A percentile compares a stretch with the other conserved stretches of the same genome.
Evolutionary conservation across 345 rosid genomes (phyloP).

Genomic region (Populus deltoides): DNA sequence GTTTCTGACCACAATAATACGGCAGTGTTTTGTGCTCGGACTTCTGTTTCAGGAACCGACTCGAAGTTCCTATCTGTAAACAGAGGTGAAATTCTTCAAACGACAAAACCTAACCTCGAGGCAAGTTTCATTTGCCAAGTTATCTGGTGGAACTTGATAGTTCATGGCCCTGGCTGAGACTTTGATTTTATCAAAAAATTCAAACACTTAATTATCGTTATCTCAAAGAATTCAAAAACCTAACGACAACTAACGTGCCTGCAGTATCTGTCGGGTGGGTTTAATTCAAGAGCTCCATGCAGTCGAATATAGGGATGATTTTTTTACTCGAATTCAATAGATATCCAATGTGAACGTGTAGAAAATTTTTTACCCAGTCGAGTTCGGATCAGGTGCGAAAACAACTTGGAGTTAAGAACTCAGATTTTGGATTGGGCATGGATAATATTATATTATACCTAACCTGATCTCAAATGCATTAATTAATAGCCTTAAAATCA

Average conservation of each 20-base stretch:
- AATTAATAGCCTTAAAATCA: too few species aligned
- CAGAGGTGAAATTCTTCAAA: not conserved
- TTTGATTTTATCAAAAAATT: not conserved
- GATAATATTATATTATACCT: too few species aligned
- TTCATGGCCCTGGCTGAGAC: not conserved
- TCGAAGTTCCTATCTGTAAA: not conserved
- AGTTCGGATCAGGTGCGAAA: too few species aligned
- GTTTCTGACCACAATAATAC: not conserved
- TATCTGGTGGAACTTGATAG: not conserved
- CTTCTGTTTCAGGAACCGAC: not conserved
- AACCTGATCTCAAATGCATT: too few species aligned
- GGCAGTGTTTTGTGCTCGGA: not conserved
- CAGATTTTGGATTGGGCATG: too few species aligned
- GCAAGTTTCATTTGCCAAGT: not conserved
- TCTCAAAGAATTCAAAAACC: not conserved
- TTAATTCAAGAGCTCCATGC: not conserved
- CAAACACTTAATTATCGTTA: not conserved
- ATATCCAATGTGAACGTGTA: too few species aligned
- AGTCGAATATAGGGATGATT: too few species aligned
- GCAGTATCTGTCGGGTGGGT: not conserved
- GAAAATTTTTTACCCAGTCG: too few species aligned
- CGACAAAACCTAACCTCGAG: not conserved
- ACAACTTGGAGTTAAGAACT: too few species aligned
- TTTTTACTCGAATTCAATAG: too few species aligned
- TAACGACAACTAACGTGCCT: not conserved